Base-by-base conservation (phyloP, 257 asterid species). In the Cinchona pubescens region DNA sequence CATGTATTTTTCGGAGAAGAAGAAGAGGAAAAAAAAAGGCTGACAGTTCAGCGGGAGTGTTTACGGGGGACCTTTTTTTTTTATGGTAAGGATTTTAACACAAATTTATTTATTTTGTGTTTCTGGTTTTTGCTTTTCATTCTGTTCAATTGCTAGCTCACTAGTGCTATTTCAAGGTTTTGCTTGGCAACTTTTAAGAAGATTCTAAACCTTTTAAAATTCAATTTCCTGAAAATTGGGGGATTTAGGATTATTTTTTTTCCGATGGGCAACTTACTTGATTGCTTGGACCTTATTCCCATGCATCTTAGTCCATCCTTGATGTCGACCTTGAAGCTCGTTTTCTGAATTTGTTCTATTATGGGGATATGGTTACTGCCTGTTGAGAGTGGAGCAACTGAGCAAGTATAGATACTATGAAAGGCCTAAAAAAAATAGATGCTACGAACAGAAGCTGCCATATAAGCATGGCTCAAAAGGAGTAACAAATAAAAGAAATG, bases 1-100 rank as follows among this genome's bases (percentile, higher is more conserved):
- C 79, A 45, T 61, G 66, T 56, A 76, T 46, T 74, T 79, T 79
- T 74, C 65, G 78, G 83, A 62, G 83, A 69, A 75, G 79, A 71
- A 46, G 79, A 70, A 74, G 83, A n/a, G n/a, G n/a, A 62, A 73
- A 69, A 69, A 66, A 65, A 74, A 75, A 18, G 83, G 79, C 67
- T 79, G 83, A 74, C 75, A 67, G 73, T 75, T 74, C 68, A 68
- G 76, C 76, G 53, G 46, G 32, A 72, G 42, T 65, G 37, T 77
- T 58, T 74, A 48, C 76, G 27, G 62, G 71, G 73, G 59, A 30
- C 74, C 29, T 73, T 79, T 79, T 79, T 45, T n/a, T 42, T 29
- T 9, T 51, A 68, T 72, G 82, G 82, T 79, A 79, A 79, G 82
- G 56, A 61, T 37, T 46, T 67, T 67, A 49, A 35, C 62, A 53